Conservation (phyloP, 495 filamentous ascomycete species). For the Gamarada debralockiae region DNA sequence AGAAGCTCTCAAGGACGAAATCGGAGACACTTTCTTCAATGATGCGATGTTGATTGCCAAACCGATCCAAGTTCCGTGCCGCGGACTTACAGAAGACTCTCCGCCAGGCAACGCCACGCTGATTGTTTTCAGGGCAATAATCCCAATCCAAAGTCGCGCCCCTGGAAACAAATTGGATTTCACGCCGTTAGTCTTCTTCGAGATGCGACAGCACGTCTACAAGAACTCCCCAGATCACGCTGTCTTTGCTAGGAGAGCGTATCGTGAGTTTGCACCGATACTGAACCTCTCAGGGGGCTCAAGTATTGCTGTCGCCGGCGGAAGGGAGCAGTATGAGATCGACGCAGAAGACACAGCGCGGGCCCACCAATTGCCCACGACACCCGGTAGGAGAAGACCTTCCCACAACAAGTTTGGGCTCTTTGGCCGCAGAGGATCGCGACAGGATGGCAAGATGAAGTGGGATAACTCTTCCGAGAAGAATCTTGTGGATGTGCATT, state of each 20-base stretch:
- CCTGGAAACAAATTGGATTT: constrained; percentile 35
- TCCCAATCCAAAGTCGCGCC: constrained; percentile 37
- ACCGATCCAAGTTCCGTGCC: constrained; percentile 38
- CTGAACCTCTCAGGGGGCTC: constrained; percentile 22
- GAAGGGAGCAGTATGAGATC: not conserved
- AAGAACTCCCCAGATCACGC: constrained; percentile 37
- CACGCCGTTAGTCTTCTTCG: constrained; percentile 45
- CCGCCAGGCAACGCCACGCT: constrained; percentile 31
- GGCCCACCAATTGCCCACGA: not conserved
- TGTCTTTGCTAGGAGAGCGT: constrained; percentile 38
- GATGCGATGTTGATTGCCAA: constrained; percentile 36
- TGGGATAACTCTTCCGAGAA: constrained; percentile 5
- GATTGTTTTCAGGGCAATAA: constrained; percentile 39
- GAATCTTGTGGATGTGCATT: constrained; percentile 11
- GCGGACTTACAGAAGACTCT: constrained; percentile 15
- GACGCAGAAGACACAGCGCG: not conserved
- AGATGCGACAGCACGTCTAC: constrained; percentile 42
- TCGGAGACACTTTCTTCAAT: constrained; percentile 39
- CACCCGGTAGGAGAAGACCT: not conserved
- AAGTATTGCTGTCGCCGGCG: not conserved
- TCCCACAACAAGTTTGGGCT: not conserved
- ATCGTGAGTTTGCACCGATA: constrained; percentile 40
- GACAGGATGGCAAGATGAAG: not conserved
- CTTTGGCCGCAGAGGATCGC: not conserved
- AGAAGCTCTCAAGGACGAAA: constrained; percentile 32